Conservation (phyloP, 306 rosid species). For the Vachellia collinsii region DNA sequence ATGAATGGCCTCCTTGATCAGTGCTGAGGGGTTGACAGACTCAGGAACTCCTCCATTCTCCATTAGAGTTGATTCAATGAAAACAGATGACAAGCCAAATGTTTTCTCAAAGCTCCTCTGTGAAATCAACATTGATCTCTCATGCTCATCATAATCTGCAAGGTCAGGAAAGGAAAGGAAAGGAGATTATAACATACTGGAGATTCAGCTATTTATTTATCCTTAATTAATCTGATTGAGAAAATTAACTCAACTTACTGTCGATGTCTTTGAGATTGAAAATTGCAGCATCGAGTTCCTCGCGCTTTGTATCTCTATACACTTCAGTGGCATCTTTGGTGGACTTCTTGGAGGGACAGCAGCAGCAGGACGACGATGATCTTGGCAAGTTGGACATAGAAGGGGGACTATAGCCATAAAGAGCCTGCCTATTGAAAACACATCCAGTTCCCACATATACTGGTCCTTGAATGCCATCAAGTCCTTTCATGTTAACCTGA, state of each 20-base stretch:
- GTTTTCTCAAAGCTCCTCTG: conserved; percentile 93
- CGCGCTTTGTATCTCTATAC: conserved; percentile 75
- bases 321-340: conserved; percentile 53
- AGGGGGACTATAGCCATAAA: conserved; percentile 91
- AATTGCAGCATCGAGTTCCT: conserved; percentile 83
- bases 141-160: conserved; percentile 83
- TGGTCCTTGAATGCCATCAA: conserved; percentile 98
- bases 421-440: conserved; percentile 94
- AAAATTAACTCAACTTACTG: conserved; percentile 52
- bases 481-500: conserved; percentile 98
- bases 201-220: conserved; percentile 15
- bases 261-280: conserved; percentile 82
- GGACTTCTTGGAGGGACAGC: conserved; percentile 79
- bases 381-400: conserved; percentile 65
- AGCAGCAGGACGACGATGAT: conserved; percentile 74
- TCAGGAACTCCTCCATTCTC: conserved; percentile 95
- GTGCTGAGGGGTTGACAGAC: conserved; percentile 67
- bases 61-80: conserved; percentile 92
- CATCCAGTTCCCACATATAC: conserved; percentile 96
- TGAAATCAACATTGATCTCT: conserved; percentile 91
- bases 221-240: conserved; percentile 31
- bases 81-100: conserved; percentile 84
- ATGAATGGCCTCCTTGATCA: conserved; percentile 96
- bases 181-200: conserved; percentile 23
- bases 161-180: conserved; percentile 26